Conservation (phyloP, 257 asterid genomes). For the Solanum chiquidenum region DNA sequence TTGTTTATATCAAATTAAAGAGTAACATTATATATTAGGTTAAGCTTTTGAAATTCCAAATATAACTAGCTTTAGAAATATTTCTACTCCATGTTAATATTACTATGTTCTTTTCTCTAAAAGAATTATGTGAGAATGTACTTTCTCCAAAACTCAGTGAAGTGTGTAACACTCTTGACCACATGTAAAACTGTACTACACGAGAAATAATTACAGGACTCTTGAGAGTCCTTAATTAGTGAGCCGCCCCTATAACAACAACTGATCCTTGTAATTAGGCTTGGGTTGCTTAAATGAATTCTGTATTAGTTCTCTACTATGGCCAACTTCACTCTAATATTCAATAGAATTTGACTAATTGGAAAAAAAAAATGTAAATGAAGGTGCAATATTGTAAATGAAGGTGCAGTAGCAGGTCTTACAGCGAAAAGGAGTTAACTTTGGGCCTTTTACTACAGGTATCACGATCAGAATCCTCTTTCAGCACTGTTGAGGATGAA, state of each 20-base stretch:
- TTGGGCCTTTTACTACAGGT: conserved; percentile 71
- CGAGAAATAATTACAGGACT: neutral
- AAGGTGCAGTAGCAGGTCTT: conserved; percentile 15
- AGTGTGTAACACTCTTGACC: neutral
- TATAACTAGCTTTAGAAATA: neutral
- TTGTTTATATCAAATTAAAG: neutral
- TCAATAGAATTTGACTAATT: neutral
- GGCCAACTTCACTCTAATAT: conserved; percentile 13
- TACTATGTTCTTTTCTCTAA: neutral
- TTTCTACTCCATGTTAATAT: neutral
- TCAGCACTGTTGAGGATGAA: conserved; percentile 33
- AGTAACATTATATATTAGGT: neutral
- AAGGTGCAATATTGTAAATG: neutral
- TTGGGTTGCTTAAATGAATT: neutral
- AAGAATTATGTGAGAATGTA: neutral
- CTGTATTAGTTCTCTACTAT: neutral
- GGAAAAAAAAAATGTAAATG: neutral
- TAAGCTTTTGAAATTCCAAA: neutral
- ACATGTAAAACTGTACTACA: neutral
- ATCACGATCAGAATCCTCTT: conserved; percentile 34
- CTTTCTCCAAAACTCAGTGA: neutral
- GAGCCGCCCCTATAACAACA: neutral
- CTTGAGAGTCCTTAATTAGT: neutral
- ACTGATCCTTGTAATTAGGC: neutral
- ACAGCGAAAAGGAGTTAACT: conserved; percentile 70